Conservation (phyloP, 495 filamentous ascomycete species). For the Achaetomiella virescens region DNA sequence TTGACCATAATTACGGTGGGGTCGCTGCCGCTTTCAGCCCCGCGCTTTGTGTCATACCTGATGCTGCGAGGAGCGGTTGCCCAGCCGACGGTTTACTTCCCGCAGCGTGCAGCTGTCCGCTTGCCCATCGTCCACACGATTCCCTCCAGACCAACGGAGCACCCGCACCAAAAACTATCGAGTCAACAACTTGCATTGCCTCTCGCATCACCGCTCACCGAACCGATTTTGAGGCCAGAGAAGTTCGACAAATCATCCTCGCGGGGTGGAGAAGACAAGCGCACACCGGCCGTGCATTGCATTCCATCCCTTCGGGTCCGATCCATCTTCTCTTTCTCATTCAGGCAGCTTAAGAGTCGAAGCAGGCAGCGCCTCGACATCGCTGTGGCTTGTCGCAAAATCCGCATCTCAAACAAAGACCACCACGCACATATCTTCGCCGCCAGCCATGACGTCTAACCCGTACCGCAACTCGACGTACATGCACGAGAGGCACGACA, state of each 20-base stretch:
- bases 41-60: slow-evolving; percentile 24
- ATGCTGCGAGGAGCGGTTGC: slow-evolving; percentile 24
- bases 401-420: slow-evolving; percentile 15
- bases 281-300: background rate
- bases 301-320: background rate
- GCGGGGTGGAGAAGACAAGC: slow-evolving; percentile 4
- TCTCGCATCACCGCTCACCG: background rate
- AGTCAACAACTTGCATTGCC: slow-evolving; percentile 8
- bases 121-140: slow-evolving; percentile 5
- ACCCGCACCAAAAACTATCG: slow-evolving; percentile 4
- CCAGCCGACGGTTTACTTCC: slow-evolving; percentile 32
- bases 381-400: slow-evolving; percentile 1
- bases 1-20: slow-evolving; percentile 5
- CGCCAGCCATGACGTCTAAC: slow-evolving; percentile 35
- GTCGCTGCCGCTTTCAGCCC: slow-evolving; percentile 12
- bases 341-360: background rate
- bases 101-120: slow-evolving; percentile 8
- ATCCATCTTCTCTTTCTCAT: background rate
- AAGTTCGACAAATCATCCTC: background rate
- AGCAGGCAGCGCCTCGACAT: background rate
- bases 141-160: slow-evolving; percentile 4
- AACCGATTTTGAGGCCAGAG: background rate
- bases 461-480: slow-evolving; percentile 44
- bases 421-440: background rate
- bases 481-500: slow-evolving; percentile 35